phyloP scores from a whole-genome alignment of 495 filamentous ascomycete species.

The Penicillium crystallinum region DNA sequence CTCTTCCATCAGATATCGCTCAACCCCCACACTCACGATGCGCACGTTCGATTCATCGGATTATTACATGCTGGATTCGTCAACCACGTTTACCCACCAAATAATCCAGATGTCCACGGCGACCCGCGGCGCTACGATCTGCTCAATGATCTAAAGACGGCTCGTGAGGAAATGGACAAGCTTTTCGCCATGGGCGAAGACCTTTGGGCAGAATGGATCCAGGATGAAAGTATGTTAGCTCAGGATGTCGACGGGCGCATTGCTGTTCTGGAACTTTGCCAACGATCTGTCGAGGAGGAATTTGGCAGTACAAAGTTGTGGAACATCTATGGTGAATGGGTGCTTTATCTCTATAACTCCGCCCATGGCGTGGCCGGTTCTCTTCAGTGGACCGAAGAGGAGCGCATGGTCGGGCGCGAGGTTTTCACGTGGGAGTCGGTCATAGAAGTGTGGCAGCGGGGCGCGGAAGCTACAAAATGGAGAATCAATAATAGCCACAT shows the following conservation, averaged over 20 bases:
- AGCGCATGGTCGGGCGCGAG: constrained; percentile 66
- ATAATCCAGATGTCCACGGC: constrained; percentile 41
- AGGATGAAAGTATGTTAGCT: constrained; percentile 59
- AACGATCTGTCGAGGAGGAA: constrained; percentile 75
- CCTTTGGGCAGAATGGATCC: constrained; percentile 60
- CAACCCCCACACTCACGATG: constrained; percentile 60
- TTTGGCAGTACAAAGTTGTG: constrained; percentile 80
- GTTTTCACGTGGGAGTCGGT: constrained; percentile 74
- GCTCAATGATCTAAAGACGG: constrained; percentile 56
- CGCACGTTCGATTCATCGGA: constrained; percentile 58
- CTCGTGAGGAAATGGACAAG: constrained; percentile 60
- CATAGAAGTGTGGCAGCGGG: constrained; percentile 73
- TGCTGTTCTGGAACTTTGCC: constrained; percentile 77
- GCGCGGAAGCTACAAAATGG: constrained; percentile 70
- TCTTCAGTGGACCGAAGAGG: constrained; percentile 69
- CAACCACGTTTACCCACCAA: constrained; percentile 47
- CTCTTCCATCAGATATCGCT: constrained; percentile 51
- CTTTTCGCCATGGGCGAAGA: constrained; percentile 63
- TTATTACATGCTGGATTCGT: constrained; percentile 61
- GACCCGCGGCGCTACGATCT: constrained; percentile 52
- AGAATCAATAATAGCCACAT: constrained; percentile 78
- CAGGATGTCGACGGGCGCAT: constrained; percentile 58
- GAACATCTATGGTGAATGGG: constrained; percentile 82
- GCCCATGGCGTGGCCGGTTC: constrained; percentile 53
- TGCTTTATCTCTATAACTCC: constrained; percentile 64